Evolutionary conservation across 2,329 filamentous ascomycete genomes (phyloP).

Genomic region (Aspergillus melleus): DNA sequence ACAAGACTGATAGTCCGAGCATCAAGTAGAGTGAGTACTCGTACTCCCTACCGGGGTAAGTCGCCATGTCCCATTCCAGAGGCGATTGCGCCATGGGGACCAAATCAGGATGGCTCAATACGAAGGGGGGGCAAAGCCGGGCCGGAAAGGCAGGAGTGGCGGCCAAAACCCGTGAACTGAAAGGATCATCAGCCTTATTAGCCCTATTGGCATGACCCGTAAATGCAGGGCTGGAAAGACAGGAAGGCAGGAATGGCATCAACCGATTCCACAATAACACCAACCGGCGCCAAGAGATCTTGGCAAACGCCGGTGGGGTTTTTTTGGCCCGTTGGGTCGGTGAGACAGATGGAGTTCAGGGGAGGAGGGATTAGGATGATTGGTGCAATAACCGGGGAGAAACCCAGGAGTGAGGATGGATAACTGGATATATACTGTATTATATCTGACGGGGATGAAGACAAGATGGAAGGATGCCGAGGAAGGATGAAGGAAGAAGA

Average conservation of each 20-base stretch:
- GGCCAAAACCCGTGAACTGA: neutral
- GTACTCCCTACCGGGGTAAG: no score
- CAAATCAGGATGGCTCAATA: neutral
- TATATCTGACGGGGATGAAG: no score
- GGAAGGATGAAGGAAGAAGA: neutral
- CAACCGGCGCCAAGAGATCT: neutral
- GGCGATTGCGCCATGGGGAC: neutral
- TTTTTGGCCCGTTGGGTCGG: neutral
- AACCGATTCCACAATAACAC: neutral
- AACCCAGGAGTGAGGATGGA: no score
- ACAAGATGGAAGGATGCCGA: neutral
- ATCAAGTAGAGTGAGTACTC: neutral
- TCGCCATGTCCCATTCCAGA: neutral
- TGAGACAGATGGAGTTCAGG: neutral
- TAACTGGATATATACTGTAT: no score
- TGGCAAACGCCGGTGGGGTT: neutral
- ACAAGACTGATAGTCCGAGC: neutral
- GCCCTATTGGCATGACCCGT: neutral
- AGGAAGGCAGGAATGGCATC: neutral
- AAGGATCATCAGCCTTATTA: neutral
- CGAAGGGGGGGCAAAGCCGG: neutral
- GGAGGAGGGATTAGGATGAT: neutral
- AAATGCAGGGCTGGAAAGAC: neutral
- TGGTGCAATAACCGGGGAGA: neutral
- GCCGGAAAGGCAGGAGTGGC: neutral